phyloP scores from a whole-genome alignment of 2,329 filamentous ascomycete species.

The Penicillium paneum region DNA sequence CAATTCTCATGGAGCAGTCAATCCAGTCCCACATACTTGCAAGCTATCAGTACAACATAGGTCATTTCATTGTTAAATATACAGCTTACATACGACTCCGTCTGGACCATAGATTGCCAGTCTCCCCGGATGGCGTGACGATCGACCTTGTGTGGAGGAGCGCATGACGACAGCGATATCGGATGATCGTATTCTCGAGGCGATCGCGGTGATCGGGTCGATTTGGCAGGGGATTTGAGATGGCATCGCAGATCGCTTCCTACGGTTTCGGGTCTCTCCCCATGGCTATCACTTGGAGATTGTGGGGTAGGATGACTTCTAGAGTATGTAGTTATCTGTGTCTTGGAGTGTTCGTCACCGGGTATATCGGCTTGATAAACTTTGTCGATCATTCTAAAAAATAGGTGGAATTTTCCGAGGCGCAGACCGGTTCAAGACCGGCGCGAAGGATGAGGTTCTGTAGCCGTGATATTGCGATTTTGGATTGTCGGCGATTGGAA shows the following conservation, averaged over 20 bases:
- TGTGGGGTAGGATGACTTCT: constrained; percentile 12
- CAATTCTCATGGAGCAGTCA: neutral
- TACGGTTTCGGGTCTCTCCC: neutral
- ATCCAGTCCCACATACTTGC: neutral
- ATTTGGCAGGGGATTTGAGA: constrained; percentile 5
- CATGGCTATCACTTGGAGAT: constrained; percentile 6
- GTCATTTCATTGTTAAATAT: too few species aligned
- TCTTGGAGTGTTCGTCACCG: constrained; percentile 12
- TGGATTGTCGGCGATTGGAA: neutral
- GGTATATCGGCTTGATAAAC: constrained; percentile 9
- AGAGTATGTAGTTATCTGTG: neutral
- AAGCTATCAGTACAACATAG: neutral
- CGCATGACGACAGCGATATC: constrained; percentile 18
- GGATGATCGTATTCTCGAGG: constrained; percentile 7
- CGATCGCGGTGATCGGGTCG: constrained; percentile 5
- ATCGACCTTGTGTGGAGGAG: neutral
- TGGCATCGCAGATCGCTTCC: constrained; percentile 8
- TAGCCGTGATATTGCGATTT: neutral
- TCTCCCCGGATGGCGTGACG: constrained; percentile 16
- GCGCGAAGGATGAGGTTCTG: neutral
- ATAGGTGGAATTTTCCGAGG: neutral
- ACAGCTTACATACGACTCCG: too few species aligned
- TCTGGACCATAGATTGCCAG: neutral
- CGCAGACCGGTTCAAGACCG: neutral
- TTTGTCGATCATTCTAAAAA: constrained; percentile 10